Evolutionary conservation across 208 protist species (phyloP), one percentile per base, ranked within the genome.

Genomic region (Phytomonas serpens): DNA sequence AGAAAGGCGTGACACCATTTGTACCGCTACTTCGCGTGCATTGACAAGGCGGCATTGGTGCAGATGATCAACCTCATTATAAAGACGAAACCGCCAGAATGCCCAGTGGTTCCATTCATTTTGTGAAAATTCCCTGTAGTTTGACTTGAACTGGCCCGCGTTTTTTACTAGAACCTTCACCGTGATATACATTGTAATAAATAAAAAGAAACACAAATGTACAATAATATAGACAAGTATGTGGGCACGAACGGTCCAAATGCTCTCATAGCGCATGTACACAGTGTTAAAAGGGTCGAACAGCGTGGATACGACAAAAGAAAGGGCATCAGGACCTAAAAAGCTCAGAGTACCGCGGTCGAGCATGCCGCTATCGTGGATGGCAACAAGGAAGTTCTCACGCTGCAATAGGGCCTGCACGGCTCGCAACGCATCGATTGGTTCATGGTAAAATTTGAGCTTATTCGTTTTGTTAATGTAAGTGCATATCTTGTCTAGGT

Each of bases 41-140:
- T 68, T 67, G 23, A 71, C 74, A 27, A 95, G 77, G 30, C 90
- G 83, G 36, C 81, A 76, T 33, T 74, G 78, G 37, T 87, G 77
- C 64, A 93, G 78, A 72, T 93, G 87, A 7, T 78, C 77, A 31
- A 93, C 90, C 73, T 95, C 90, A 73, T 95, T 95, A 77, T 89
- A 95, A 4, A 93, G 77, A 30, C 90, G 81, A 78, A 95, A 95
- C 32, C 78, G 79, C 84, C 84, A 93, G 33, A 69, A 67, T 51
- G 87, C 87, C 42, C 68, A 69, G 11, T 71, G 64, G 42, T 81
- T 93, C 88, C 90, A 95, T 47, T 81, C 76, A 27, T 75, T 76
- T 64, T 84, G 75, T 64, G 80, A 79, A 40, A 90, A 77, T 32
- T 72, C 66, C 61, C 76, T 76, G 78, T 78, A 83, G 67, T 89